phyloP scores from a whole-genome alignment of 1,284 basidiomycete species.

The Cryptococcus jaspeensis region DNA sequence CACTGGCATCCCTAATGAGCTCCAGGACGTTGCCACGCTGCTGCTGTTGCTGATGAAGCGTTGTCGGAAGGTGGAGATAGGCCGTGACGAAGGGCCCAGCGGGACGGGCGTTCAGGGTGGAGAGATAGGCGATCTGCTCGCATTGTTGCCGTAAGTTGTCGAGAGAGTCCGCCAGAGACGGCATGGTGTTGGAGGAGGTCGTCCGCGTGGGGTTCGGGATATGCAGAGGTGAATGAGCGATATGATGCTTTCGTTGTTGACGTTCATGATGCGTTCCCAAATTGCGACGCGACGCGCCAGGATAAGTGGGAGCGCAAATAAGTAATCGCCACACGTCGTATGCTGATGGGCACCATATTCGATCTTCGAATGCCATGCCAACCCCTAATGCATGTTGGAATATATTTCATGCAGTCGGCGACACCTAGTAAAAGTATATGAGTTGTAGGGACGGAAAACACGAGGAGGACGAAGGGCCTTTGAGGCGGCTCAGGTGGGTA shows the following conservation, averaged over 20 bases:
- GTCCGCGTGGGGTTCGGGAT: background rate
- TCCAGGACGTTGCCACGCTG: slow-evolving; percentile 22
- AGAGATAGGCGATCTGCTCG: slow-evolving; percentile 33
- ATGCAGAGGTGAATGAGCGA: background rate
- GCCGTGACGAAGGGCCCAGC: slow-evolving; percentile 43
- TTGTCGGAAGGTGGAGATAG: slow-evolving; percentile 28
- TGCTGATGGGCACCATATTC: too few species aligned
- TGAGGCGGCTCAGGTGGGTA: too few species aligned
- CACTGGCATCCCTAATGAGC: slow-evolving; percentile 45
- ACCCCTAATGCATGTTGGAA: too few species aligned
- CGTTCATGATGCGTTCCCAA: background rate
- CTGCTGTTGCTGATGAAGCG: background rate
- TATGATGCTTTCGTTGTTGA: background rate
- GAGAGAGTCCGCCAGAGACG: slow-evolving; percentile 41
- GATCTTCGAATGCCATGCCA: too few species aligned
- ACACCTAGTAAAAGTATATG: too few species aligned
- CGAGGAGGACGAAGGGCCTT: too few species aligned
- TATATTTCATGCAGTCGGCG: too few species aligned
- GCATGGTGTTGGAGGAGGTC: slow-evolving; percentile 23
- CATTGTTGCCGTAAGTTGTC: slow-evolving; percentile 35
- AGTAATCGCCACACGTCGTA: too few species aligned
- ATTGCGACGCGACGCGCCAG: background rate
- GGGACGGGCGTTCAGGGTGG: slow-evolving; percentile 28
- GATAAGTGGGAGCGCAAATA: background rate
- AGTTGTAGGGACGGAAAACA: too few species aligned